These are phyloP conservation scores for Rhodotorula sp. DNA, from an alignment of 1,284 basidiomycete species.

Conservation along the genomic window DNA sequence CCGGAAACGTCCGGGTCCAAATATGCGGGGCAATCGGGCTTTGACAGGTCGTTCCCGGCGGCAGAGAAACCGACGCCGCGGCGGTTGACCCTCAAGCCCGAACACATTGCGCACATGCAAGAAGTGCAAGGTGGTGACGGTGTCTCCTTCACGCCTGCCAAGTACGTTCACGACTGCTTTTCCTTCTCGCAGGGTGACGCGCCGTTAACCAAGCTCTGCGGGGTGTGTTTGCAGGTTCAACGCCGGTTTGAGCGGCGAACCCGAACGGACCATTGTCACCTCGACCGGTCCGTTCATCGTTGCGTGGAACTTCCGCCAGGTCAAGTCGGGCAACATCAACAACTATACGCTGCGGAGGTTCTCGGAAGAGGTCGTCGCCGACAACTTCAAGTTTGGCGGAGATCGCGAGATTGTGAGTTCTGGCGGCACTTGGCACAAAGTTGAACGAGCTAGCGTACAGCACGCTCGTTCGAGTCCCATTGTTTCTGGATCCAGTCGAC, in stretches of 20 bases:
- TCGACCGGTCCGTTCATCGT: constrained; percentile 87
- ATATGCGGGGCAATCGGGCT: constrained; percentile 39
- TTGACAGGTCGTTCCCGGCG: constrained; percentile 89
- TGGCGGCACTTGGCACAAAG: not conserved
- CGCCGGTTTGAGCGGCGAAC: constrained; percentile 64
- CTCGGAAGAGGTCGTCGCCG: constrained; percentile 89
- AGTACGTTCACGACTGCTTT: constrained; percentile 54
- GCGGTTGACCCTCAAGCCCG: constrained; percentile 80
- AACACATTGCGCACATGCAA: constrained; percentile 95
- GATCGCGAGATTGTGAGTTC: constrained; percentile 72
- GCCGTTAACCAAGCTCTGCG: too few relatives aligned
- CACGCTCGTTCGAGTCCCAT: too few relatives aligned
- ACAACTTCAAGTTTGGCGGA: constrained; percentile 92
- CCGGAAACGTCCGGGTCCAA: constrained; percentile 29
- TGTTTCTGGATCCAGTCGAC: too few relatives aligned
- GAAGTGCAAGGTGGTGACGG: constrained; percentile 54
- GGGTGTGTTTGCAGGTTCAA: constrained; percentile 69
- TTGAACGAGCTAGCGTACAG: too few relatives aligned
- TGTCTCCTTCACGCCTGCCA: constrained; percentile 86
- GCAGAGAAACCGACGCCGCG: constrained; percentile 87
- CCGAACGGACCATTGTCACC: constrained; percentile 94
- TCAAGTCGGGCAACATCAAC: constrained; percentile 85
- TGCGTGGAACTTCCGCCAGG: constrained; percentile 75
- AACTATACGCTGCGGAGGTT: constrained; percentile 86
- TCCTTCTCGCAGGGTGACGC: not conserved